Evolutionary conservation across 257 asterid species (phyloP).

Genomic region (Fraxinus excelsior): DNA sequence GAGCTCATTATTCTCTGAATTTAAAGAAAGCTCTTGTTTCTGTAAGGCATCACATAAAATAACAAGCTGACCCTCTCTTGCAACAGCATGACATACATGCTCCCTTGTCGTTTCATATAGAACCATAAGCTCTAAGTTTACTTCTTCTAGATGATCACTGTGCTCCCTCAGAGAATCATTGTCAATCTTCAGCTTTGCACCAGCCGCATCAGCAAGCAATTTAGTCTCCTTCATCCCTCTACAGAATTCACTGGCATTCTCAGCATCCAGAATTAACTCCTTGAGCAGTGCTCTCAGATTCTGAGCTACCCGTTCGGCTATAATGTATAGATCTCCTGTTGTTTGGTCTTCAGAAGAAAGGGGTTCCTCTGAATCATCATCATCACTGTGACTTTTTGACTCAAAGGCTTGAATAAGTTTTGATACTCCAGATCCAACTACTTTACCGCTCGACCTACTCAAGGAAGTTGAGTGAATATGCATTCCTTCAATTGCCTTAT

Average conservation of each 20-base stretch:
- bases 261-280: conserved; percentile 51
- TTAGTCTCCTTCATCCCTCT: conserved; percentile 47
- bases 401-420: conserved; percentile 89
- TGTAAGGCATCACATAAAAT: conserved; percentile 47
- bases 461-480: conserved; percentile 49
- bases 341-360: conserved; percentile 39
- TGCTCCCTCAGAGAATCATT: conserved; percentile 50
- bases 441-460: conserved; percentile 49
- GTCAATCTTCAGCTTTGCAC: conserved; percentile 37
- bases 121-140: conserved; percentile 71
- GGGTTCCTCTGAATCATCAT: conserved; percentile 47
- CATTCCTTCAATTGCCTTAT: conserved; percentile 65
- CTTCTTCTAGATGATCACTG: conserved; percentile 58
- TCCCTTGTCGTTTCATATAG: conserved; percentile 64
- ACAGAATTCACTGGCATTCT: conserved; percentile 48
- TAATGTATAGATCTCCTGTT: conserved; percentile 46
- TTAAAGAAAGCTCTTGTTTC: conserved; percentile 55
- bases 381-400: conserved; percentile 56
- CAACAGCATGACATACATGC: conserved; percentile 38
- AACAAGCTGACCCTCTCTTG: conserved; percentile 59
- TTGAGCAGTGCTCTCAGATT: conserved; percentile 49
- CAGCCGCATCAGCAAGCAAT: conserved; percentile 41
- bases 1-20: conserved; percentile 59
- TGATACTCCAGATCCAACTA: conserved; percentile 67
- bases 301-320: conserved; percentile 42